phyloP scores from a whole-genome alignment of 768 basidiomycete species.

The Lactarius deliciosus region DNA sequence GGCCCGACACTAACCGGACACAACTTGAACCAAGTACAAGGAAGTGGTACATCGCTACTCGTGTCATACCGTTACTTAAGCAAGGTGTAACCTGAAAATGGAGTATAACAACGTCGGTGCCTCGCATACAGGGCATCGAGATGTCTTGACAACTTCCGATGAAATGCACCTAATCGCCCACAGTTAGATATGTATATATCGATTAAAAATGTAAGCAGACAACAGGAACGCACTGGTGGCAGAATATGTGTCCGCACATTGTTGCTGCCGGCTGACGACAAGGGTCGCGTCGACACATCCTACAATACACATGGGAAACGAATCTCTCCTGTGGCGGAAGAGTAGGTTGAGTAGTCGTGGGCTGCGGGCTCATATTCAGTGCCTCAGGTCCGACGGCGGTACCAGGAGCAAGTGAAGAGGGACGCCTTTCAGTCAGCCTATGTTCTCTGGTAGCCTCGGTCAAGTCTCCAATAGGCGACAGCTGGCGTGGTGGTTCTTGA shows the following conservation, averaged over 20 bases:
- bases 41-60: neutral
- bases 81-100: constrained; percentile 50
- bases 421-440: neutral
- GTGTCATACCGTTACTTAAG: neutral
- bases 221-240: constrained; percentile 45
- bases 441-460: neutral
- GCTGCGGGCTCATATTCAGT: neutral
- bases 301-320: constrained; percentile 40
- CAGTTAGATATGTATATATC: constrained; percentile 5
- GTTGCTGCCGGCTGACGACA: constrained; percentile 56
- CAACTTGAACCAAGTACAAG: too few relatives aligned
- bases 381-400: neutral
- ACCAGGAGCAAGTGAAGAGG: neutral
- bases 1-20: neutral
- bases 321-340: constrained; percentile 15
- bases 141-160: constrained; percentile 45
- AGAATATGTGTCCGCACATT: constrained; percentile 65
- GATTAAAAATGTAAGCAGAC: neutral
- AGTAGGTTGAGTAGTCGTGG: neutral
- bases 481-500: constrained; percentile 11
- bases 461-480: neutral
- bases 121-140: constrained; percentile 53
- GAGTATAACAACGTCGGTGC: constrained; percentile 54
- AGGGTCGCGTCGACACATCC: constrained; percentile 48
- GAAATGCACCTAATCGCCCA: constrained; percentile 50